phyloP scores from a whole-genome alignment of 306 rosid species.

The Comarum palustre region DNA sequence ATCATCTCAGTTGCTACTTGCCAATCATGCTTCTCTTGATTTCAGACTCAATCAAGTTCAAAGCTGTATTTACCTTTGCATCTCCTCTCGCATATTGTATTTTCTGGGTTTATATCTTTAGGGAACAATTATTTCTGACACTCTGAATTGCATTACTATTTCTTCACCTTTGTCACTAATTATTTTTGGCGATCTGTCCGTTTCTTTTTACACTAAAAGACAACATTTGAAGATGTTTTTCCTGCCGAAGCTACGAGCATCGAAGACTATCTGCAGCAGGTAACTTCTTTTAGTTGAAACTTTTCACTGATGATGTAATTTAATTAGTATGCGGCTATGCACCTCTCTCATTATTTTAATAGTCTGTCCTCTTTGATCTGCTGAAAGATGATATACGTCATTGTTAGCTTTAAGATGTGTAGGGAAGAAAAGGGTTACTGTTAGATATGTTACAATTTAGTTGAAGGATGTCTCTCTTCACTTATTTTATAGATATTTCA shows the following conservation, averaged over 20 bases:
- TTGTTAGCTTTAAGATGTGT: neutral
- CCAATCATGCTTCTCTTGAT: neutral
- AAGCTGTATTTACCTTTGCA: neutral
- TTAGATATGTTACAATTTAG: neutral
- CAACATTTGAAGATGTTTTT: conserved; percentile 96
- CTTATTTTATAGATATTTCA: neutral
- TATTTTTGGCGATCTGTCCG: neutral
- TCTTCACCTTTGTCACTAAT: conserved; percentile 14
- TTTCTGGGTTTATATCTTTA: neutral
- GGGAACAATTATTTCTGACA: neutral
- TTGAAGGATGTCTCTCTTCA: neutral
- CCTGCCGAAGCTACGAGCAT: conserved; percentile 95
- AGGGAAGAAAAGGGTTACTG: neutral
- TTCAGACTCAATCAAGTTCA: neutral
- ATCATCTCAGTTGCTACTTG: neutral
- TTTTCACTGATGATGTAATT: conserved; percentile 10
- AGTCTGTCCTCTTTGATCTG: neutral
- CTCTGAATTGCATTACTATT: conserved; percentile 23
- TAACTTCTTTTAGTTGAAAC: conserved; percentile 29
- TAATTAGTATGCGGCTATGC: neutral
- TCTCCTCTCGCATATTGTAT: neutral
- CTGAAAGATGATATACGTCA: neutral
- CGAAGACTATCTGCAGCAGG: conserved; percentile 99
- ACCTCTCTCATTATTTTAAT: neutral
- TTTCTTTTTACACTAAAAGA: conserved; percentile 41